Evolutionary conservation across 2,329 filamentous ascomycete genomes (phyloP).

Genomic region (Microascus cirrosus): DNA sequence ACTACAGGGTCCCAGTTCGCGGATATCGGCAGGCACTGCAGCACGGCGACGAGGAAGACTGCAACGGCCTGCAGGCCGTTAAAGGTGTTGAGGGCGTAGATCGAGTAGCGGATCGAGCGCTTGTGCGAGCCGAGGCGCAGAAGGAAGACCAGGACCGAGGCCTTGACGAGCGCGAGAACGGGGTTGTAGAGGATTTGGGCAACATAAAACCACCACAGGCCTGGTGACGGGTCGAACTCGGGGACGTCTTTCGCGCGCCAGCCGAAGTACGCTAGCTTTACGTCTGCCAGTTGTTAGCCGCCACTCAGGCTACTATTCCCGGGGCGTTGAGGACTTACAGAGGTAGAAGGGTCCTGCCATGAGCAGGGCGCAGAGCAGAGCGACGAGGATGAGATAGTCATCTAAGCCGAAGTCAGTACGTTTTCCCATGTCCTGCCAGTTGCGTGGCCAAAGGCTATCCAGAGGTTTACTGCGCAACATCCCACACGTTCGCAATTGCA

Average conservation of each 20-base stretch:
- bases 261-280: conserved; percentile 2
- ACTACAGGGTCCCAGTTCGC: conserved; percentile 2
- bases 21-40: conserved; percentile 4
- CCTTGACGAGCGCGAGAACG: conserved; percentile 5
- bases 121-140: conserved; percentile 26
- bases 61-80: conserved; percentile 4
- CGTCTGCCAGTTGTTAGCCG: neutral
- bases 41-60: conserved; percentile 4
- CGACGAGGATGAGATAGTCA: conserved; percentile 1
- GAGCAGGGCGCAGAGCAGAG: neutral
- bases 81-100: conserved; percentile 11
- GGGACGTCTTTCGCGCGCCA: neutral
- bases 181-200: conserved; percentile 6
- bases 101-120: conserved; percentile 15
- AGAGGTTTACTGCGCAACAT: too few species aligned
- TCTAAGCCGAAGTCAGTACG: conserved; percentile 8
- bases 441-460: too few species aligned
- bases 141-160: conserved; percentile 5
- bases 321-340: neutral
- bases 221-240: neutral
- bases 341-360: neutral
- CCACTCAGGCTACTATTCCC: neutral
- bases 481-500: too few species aligned
- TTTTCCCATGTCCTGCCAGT: neutral
- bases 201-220: conserved; percentile 2